Evolutionary conservation across 73 alveolate genomes (phyloP), one percentile per base, ranked within the genome.

Genomic region (Effrenium voratum): DNA sequence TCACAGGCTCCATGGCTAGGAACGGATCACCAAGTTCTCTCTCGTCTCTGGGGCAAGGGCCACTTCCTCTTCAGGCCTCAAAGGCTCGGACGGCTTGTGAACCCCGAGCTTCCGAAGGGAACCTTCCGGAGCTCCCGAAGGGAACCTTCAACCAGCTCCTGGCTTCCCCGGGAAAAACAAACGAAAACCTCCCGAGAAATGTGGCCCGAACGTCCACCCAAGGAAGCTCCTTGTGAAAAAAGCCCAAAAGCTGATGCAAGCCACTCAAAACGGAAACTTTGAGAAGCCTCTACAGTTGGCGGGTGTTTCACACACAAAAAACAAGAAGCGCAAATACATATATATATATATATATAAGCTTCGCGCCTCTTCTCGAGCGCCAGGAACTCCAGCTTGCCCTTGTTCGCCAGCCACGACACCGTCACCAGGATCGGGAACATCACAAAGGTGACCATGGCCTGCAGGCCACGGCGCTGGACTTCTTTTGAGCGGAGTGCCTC

Each of bases 371-470:
- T 90, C 87, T 90, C 97, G 50, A 90, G 87, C 19, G 97, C 86
- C 73, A 90, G 49, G 38, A 72, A 90, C n/a, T 41, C 87, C 34
- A 90, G 73, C 75, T 90, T 90, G 43, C 97, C 98, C 44, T 99
- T 99, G 86, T 99, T 99, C 13, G 99, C 99, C 43, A 60, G 38
- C 85, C 70, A 99, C 0, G 99, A 95, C 40, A 97, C 38, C 70
- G 98, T 70, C 81, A 98, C 98, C 79, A 99, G 82, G 60, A 87
- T 40, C 93, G 98, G 98, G 98, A 98, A 99, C 98, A 98, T 97
- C 72, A 87, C 52, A 73, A 99, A 84, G 66, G 99, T 99, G 60
- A 99, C 2, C 66, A 85, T 10, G 55, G 73, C 97, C 97, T 90
- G 81, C n/a, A 2, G 3, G 46, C 40, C 30, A 2, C 38, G 50